Base-by-base conservation (phyloP, 176 grass and related monocot species). In the Neostapfia colusana region DNA sequence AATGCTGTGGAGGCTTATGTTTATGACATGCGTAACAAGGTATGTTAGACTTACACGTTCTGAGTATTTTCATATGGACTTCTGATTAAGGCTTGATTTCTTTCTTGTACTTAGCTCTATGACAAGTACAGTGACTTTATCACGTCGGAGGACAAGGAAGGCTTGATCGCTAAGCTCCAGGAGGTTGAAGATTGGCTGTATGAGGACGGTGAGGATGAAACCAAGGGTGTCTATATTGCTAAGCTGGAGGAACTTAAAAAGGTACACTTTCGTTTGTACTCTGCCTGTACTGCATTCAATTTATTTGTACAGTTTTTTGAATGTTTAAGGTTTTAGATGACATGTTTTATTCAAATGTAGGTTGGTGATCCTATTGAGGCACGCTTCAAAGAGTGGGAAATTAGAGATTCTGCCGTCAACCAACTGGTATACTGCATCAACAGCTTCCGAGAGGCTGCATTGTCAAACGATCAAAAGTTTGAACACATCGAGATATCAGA, bases 11-110 rank as follows among this genome's bases (percentile, higher is more conserved):
- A 98, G 75, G 82, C 91, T 10, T 95, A 95, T 84, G 90, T 99
- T 75, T 99, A 99, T 92, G 95, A 99, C 62, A 99, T 95, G 89
- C 87, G 91, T 60, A 99, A 88, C 65, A 99, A 99, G 89, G 95
- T 85, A 74, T 73, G 7, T 74, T 31, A 23, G 17, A n/a, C 3
- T 39, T 70, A 9, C 23, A 37, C 86, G 54, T 16, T 11, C 18
- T 0, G 4, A 4, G 28, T 68, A 7, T 36, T 54, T 39, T 70
- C 45, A 4, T 31, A 13, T 21, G 1, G 20, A 38, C 15, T 67
- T 61, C 26, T 76, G 8, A 53, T 8, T 53, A 20, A n/a, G 50
- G 9, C 39, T 10, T 41, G 39, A 41, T 39, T 72, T 23, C 23
- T 57, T 53, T 55, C 28, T 51, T 48, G 3, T 48, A 23, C 75